Evolutionary conservation across 768 basidiomycete genomes (phyloP).

Genomic region (Termitomyces eurrhizus): DNA sequence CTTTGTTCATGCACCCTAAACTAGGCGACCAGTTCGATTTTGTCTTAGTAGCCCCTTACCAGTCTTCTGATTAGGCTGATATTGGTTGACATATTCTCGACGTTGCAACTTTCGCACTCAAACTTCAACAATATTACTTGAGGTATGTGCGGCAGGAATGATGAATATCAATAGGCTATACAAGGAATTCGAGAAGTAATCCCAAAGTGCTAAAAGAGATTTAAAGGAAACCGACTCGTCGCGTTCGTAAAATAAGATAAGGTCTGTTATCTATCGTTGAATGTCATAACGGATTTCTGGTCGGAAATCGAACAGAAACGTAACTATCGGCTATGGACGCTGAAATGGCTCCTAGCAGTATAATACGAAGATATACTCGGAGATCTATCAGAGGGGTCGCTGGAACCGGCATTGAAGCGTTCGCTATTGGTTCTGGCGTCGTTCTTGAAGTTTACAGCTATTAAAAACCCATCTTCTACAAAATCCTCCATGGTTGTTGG

Average conservation of each 20-base stretch:
- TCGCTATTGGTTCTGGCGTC: neutral
- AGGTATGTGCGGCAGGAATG: neutral
- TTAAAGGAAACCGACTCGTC: neutral
- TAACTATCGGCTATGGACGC: slow-evolving; percentile 5
- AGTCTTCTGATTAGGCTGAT: neutral
- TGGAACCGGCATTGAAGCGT: neutral
- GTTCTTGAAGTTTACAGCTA: neutral
- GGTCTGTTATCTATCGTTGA: neutral
- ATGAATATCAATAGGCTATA: neutral
- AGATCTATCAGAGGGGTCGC: slow-evolving; percentile 19
- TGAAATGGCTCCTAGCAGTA: slow-evolving; percentile 31
- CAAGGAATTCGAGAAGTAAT: neutral
- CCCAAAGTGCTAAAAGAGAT: neutral
- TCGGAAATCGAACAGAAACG: neutral
- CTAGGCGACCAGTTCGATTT: neutral
- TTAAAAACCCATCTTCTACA: slow-evolving; percentile 1
- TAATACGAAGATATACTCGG: slow-evolving; percentile 31
- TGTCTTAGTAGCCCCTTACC: neutral
- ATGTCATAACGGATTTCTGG: neutral
- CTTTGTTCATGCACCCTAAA: too few relatives aligned
- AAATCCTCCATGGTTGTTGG: slow-evolving; percentile 17
- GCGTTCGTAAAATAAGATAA: neutral
- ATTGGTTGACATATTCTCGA: neutral
- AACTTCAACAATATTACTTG: neutral
- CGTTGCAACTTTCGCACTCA: neutral